Base-by-base conservation (phyloP, 2,329 filamentous ascomycete species). In the Stagonosporopsis rhizophila region DNA sequence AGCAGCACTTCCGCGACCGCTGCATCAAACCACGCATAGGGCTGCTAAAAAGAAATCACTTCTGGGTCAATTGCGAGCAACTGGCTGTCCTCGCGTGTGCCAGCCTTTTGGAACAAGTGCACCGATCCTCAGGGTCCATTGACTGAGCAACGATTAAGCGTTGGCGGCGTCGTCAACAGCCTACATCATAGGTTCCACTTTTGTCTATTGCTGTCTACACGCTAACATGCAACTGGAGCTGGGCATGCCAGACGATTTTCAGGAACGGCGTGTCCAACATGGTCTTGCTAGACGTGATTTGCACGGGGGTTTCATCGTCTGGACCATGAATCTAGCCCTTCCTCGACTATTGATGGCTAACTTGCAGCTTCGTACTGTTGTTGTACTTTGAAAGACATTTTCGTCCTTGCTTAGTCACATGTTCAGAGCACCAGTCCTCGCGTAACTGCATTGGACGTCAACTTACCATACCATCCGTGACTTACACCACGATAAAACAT, bases 401-500 rank as follows among this genome's bases (percentile, higher is more conserved):
- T 42, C 25, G 35, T 22, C 9, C 23, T 39, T 38, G 52, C 52
- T 54, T 54, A 39, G 52, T 54, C 52, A 54, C 39, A 30, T 38
- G 37, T 35, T 35, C 28, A 20, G 14, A 38, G 23, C 34, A 32
- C 25, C 15, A 19, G n/a, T 34, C 7, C 37, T 32, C 42, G 28
- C 19, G 27, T 34, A 3, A 37, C n/a, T 7, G 6, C 15, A n/a
- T 7, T 25, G 28, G 17, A 41, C 51, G 11, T 41, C 27, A 42
- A 44, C 32, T 32, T 39, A 50, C 37, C 28, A 34, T 27, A 40
- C 35, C 25, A 37, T 34, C 28, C 28, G 12, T 14, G 37, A 46
- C 46, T 17, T 32, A 8, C 28, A 42, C 42, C 37, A 41, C 22
- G 27, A 38, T 8, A 35, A 46, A 48, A 42, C 45, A 75, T 75